Conservation (phyloP, 768 basidiomycete species). For the Sporobolomyces roseus region DNA sequence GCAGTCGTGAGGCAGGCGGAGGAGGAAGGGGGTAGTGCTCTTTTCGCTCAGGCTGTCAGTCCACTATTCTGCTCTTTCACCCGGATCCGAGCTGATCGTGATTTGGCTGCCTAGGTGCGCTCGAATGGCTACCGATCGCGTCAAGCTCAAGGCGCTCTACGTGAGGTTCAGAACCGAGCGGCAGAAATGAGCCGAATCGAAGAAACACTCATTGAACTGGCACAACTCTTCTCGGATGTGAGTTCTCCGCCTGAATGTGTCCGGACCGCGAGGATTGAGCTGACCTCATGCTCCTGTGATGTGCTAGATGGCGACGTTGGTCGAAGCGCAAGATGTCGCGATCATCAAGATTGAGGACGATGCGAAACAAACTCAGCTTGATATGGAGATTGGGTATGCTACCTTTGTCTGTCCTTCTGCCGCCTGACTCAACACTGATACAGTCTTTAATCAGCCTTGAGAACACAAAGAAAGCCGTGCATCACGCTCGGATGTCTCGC, state of each 20-base stretch:
- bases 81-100: conserved; percentile 44
- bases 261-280: too few relatives aligned
- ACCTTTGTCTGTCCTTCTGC: conserved; percentile 49
- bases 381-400: conserved; percentile 60
- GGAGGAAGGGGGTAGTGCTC: conserved; percentile 12
- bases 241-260: neutral
- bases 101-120: conserved; percentile 29
- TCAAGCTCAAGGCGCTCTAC: conserved; percentile 70
- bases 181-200: conserved; percentile 78
- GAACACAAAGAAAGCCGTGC: conserved; percentile 81
- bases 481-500: conserved; percentile 77
- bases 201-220: conserved; percentile 73
- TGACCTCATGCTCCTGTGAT: neutral
- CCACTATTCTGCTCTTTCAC: too few relatives aligned
- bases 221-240: conserved; percentile 78
- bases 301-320: conserved; percentile 69
- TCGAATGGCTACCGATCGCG: conserved; percentile 64
- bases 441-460: conserved; percentile 49
- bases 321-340: conserved; percentile 72
- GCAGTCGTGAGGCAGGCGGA: conserved; percentile 26
- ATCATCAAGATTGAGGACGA: conserved; percentile 62
- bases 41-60: conserved; percentile 37
- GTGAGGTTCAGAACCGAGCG: conserved; percentile 81
- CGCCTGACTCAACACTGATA: neutral
- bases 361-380: conserved; percentile 60